phyloP scores from a whole-genome alignment of 2,329 filamentous ascomycete genomes.

The Fusarium albosuccineum region DNA sequence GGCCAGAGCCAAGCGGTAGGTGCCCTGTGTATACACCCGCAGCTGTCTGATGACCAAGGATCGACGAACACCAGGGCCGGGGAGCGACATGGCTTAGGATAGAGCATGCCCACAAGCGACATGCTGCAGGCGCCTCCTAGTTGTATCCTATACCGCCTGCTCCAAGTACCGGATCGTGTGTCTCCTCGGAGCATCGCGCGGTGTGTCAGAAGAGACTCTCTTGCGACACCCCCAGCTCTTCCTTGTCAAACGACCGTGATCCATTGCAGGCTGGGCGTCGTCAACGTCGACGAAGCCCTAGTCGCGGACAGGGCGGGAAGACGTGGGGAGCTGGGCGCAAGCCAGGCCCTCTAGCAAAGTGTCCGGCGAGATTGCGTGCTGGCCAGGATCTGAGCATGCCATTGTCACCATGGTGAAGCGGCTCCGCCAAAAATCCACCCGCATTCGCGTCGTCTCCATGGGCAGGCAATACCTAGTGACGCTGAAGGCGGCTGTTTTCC shows the following conservation, averaged over 20 bases:
- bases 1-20: slow-evolving; percentile 6
- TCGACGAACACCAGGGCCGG: slow-evolving; percentile 35
- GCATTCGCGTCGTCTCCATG: slow-evolving; percentile 29
- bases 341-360: slow-evolving; percentile 2
- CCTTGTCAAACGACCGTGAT: slow-evolving; percentile 21
- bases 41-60: slow-evolving; percentile 21
- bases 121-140: slow-evolving; percentile 4
- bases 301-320: slow-evolving; percentile 25
- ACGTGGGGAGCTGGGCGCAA: slow-evolving; percentile 33
- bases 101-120: slow-evolving; percentile 6
- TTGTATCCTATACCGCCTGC: slow-evolving; percentile 12
- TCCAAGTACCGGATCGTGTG: slow-evolving; percentile 15
- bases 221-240: slow-evolving; percentile 29
- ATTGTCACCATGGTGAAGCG: slow-evolving; percentile 37
- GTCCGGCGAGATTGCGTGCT: slow-evolving; percentile 45
- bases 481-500: no score
- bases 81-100: slow-evolving; percentile 18
- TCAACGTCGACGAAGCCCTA: slow-evolving; percentile 3
- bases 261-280: not conserved
- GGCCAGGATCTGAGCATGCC: slow-evolving; percentile 47
- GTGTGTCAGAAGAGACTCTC: slow-evolving; percentile 1
- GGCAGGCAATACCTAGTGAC: not conserved
- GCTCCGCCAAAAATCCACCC: slow-evolving; percentile 36
- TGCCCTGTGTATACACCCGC: slow-evolving; percentile 1
- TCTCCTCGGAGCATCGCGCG: slow-evolving; percentile 28